These are phyloP conservation scores for Globisporangium cylindrosporum DNA, from an alignment of 352 stramenopile species.

Conservation along the genomic window DNA sequence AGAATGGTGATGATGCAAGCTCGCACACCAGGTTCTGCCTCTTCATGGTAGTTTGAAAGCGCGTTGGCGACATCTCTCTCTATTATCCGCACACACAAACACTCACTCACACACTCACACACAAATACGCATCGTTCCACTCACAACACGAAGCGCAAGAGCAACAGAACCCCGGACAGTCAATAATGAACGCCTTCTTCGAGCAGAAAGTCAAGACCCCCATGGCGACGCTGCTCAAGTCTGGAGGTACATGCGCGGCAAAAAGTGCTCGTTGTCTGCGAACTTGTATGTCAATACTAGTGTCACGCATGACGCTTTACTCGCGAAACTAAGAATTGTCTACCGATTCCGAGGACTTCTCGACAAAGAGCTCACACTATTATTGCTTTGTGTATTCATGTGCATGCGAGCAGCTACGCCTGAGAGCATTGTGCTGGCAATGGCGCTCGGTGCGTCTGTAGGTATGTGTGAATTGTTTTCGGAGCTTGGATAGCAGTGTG, in stretches of 20 bases:
- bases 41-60: too few relatives aligned
- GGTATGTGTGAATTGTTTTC: conserved; percentile 19
- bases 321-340: too few relatives aligned
- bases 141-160: not conserved
- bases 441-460: conserved; percentile 75
- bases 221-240: conserved; percentile 28
- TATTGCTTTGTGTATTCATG: not conserved
- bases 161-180: not conserved
- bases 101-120: not conserved
- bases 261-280: too few relatives aligned
- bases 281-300: too few relatives aligned
- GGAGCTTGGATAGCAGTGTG: too few relatives aligned
- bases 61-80: too few relatives aligned
- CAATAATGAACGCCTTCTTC: conserved; percentile 26
- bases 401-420: conserved; percentile 42
- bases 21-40: too few relatives aligned
- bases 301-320: too few relatives aligned
- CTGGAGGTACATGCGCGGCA: not conserved
- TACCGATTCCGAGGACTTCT: too few relatives aligned
- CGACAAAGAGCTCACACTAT: too few relatives aligned
- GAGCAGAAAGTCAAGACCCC: conserved; percentile 71
- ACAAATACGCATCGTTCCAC: not conserved
- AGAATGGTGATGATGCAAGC: too few relatives aligned
- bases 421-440: conserved; percentile 67
- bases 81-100: not conserved